Percentiles rank a stretch among this genome's conserved stretches.
Evolutionary conservation across 805 yeast genomes (phyloP).

Genomic region (Myxozyma melibiosi): DNA sequence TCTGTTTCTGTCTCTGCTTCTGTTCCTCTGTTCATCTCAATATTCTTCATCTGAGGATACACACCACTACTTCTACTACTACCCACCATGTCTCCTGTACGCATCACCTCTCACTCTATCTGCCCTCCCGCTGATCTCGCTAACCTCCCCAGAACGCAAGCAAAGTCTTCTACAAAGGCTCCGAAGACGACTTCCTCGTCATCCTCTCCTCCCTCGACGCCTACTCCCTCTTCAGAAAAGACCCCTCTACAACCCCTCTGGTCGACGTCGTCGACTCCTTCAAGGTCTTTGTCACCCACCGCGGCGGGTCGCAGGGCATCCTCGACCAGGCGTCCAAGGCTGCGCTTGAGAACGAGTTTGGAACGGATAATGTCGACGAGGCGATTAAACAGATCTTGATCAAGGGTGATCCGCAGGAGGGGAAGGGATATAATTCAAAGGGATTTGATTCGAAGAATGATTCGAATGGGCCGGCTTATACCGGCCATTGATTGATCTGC

Average conservation of each 20-base stretch:
- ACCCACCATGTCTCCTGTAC: conserved; percentile 4
- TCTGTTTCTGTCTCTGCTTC: too few relatives aligned
- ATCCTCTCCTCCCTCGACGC: conserved; percentile 60
- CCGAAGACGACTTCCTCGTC: conserved; percentile 62
- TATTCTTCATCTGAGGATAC: background rate
- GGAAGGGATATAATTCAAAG: conserved; percentile 37
- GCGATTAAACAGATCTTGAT: conserved; percentile 60
- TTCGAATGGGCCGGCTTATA: conserved; percentile 41
- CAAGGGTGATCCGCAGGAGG: conserved; percentile 59
- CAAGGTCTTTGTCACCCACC: conserved; percentile 61
- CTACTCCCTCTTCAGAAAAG: conserved; percentile 52
- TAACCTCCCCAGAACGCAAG: background rate
- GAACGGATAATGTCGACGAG: conserved; percentile 54
- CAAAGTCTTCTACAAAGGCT: conserved; percentile 52
- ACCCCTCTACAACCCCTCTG: conserved; percentile 55
- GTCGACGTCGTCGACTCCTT: conserved; percentile 63
- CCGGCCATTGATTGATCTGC: conserved; percentile 2
- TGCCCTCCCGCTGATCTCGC: background rate
- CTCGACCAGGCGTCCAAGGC: conserved; percentile 70
- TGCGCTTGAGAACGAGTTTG: conserved; percentile 69
- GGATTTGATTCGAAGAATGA: conserved; percentile 52
- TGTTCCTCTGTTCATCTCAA: background rate
- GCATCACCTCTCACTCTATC: background rate
- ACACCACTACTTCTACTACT: too few relatives aligned
- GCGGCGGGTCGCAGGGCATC: conserved; percentile 71